phyloP scores from a whole-genome alignment of 768 basidiomycete species.

The Gymnopilus junonius region DNA sequence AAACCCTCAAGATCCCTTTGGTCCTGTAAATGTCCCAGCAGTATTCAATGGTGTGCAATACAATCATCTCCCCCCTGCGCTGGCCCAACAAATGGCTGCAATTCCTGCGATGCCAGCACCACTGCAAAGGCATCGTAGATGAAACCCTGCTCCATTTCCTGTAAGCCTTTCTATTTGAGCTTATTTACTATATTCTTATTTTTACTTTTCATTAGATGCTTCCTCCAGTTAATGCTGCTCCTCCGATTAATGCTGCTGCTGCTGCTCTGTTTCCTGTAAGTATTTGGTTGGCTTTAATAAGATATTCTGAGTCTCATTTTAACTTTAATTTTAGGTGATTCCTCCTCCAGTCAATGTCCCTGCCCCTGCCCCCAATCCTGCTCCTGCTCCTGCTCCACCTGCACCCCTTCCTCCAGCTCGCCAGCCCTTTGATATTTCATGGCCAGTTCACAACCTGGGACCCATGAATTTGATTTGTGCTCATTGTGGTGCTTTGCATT shows the following conservation, averaged over 20 bases:
- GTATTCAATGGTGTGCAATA: too few relatives aligned
- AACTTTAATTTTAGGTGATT: too few relatives aligned
- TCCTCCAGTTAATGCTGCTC: not conserved
- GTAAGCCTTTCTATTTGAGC: not conserved
- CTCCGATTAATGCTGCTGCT: too few relatives aligned
- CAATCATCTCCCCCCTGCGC: not conserved
- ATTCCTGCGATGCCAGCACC: not conserved
- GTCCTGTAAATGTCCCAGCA: too few relatives aligned
- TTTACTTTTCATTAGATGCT: too few relatives aligned
- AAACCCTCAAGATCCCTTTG: too few relatives aligned
- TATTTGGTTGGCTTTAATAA: too few relatives aligned
- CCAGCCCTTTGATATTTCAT: slow-evolving; percentile 10
- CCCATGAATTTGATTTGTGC: slow-evolving; percentile 38
- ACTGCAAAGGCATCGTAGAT: not conserved
- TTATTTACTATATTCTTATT: not conserved
- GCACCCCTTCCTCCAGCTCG: not conserved
- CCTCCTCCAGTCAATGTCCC: not conserved
- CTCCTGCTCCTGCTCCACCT: not conserved
- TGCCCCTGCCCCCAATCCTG: not conserved
- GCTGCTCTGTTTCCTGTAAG: too few relatives aligned
- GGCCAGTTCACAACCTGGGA: slow-evolving; percentile 27
- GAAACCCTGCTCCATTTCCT: not conserved
- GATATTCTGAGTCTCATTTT: too few relatives aligned
- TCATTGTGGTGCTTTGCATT: too few relatives aligned
- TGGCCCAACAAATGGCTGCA: not conserved